Evolutionary conservation across 2,329 filamentous ascomycete species (phyloP).

Genomic region (Penicillium digitatum): DNA sequence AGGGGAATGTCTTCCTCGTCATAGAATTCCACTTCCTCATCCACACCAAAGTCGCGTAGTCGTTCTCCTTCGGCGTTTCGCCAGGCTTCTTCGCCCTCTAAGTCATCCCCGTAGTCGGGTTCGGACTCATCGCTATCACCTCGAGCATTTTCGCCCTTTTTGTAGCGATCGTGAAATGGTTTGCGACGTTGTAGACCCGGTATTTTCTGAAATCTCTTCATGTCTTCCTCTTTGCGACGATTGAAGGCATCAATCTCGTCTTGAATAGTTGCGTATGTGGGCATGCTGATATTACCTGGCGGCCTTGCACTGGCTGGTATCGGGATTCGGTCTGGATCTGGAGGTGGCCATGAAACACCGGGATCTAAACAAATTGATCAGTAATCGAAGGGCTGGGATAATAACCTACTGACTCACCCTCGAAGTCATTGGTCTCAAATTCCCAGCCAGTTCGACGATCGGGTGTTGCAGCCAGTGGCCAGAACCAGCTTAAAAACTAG

Average conservation of each 20-base stretch:
- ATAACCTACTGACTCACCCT: conserved; percentile 40
- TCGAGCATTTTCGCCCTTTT: conserved; percentile 11
- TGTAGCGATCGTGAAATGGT: conserved; percentile 41
- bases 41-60: conserved; percentile 61
- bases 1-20: conserved; percentile 61
- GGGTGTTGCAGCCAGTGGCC: conserved; percentile 55
- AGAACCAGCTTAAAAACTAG: conserved; percentile 55
- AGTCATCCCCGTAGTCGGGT: conserved; percentile 20
- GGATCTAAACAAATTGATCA: conserved; percentile 25
- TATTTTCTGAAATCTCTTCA: conserved; percentile 41
- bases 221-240: conserved; percentile 51
- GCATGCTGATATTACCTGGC: conserved; percentile 25
- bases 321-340: conserved; percentile 49
- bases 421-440: conserved; percentile 60
- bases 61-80: conserved; percentile 60
- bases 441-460: conserved; percentile 44
- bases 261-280: conserved; percentile 30
- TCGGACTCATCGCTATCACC: conserved; percentile 17
- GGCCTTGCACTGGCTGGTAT: conserved; percentile 25
- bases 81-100: conserved; percentile 58
- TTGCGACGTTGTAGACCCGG: conserved; percentile 36
- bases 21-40: conserved; percentile 62
- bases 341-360: conserved; percentile 45
- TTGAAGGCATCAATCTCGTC: conserved; percentile 53
- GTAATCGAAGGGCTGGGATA: background rate